Evolutionary conservation across 352 stramenopile genomes (phyloP).

Genomic region (Phytophthora cactorum): DNA sequence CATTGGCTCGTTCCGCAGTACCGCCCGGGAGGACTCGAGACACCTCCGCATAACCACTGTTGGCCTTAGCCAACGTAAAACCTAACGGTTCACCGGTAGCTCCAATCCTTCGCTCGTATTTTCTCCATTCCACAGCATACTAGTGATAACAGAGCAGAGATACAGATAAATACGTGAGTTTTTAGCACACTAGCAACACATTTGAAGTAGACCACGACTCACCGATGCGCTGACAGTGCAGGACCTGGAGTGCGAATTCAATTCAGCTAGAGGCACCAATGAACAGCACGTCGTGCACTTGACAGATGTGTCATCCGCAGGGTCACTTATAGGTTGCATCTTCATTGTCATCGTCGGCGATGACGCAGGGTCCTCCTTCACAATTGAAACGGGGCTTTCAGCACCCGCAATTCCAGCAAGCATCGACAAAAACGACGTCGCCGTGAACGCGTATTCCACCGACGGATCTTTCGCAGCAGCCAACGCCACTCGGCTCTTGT

Average conservation of each 20-base stretch:
- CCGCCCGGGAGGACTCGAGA: slow-evolving; percentile 64
- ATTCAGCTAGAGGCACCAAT: slow-evolving; percentile 48
- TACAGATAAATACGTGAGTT: slow-evolving; percentile 5
- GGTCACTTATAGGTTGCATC: slow-evolving; percentile 4
- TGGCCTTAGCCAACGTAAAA: slow-evolving; percentile 76
- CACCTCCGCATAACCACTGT: slow-evolving; percentile 73
- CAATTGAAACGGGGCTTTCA: neutral
- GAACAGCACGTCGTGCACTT: slow-evolving; percentile 79
- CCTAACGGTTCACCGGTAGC: slow-evolving; percentile 52
- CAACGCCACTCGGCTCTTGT: slow-evolving; percentile 51
- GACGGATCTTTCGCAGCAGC: slow-evolving; percentile 28
- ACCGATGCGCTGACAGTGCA: slow-evolving; percentile 60
- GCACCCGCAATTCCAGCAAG: slow-evolving; percentile 33
- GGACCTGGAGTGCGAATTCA: slow-evolving; percentile 68
- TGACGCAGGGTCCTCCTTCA: slow-evolving; percentile 18
- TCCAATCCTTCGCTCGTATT: slow-evolving; percentile 69
- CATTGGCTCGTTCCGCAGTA: slow-evolving; percentile 59
- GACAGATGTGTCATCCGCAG: slow-evolving; percentile 30
- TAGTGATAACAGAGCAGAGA: slow-evolving; percentile 17
- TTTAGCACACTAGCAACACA: neutral
- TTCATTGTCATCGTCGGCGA: slow-evolving; percentile 15
- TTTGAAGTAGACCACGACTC: slow-evolving; percentile 6
- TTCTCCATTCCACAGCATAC: slow-evolving; percentile 52
- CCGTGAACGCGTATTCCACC: slow-evolving; percentile 45
- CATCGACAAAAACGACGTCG: slow-evolving; percentile 56